Percentiles rank a stretch among this genome's conserved stretches.
phyloP scores from a whole-genome alignment of 2,329 filamentous ascomycete species.

The Drechslera avenae region DNA sequence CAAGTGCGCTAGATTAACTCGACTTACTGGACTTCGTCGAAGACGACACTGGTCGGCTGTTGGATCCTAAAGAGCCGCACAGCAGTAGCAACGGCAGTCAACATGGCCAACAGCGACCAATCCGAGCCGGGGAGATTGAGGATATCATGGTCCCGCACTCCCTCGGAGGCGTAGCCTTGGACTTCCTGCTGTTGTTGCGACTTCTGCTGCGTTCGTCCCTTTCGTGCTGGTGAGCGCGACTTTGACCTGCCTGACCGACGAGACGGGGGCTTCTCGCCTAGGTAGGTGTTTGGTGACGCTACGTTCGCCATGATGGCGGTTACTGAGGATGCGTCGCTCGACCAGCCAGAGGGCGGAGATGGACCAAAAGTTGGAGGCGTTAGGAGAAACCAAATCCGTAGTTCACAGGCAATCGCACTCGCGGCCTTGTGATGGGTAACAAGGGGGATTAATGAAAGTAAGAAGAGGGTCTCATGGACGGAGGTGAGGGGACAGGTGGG shows the following conservation, averaged over 20 bases:
- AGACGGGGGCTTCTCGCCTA: slow-evolving; percentile 40
- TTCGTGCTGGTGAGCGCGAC: slow-evolving; percentile 39
- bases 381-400: slow-evolving; percentile 16
- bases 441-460: slow-evolving; percentile 43
- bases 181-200: slow-evolving; percentile 35
- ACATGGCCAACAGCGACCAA: slow-evolving; percentile 73
- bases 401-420: slow-evolving; percentile 3
- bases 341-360: slow-evolving; percentile 27
- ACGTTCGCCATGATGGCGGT: slow-evolving; percentile 46
- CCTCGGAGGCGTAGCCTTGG: slow-evolving; percentile 72
- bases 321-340: slow-evolving; percentile 23
- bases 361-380: slow-evolving; percentile 9
- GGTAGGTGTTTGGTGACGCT: slow-evolving; percentile 35
- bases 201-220: slow-evolving; percentile 42
- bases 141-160: slow-evolving; percentile 88
- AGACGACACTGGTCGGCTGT: slow-evolving; percentile 93
- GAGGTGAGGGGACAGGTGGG: slow-evolving; percentile 25
- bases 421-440: slow-evolving; percentile 5
- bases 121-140: slow-evolving; percentile 83
- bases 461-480: slow-evolving; percentile 36
- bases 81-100: slow-evolving; percentile 76
- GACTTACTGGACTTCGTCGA: slow-evolving; percentile 97
- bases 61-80: slow-evolving; percentile 96
- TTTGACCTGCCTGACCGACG: slow-evolving; percentile 44
- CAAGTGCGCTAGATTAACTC: background rate